Evolutionary conservation across 164 flowering plant species (phyloP), one percentile per base, ranked within the genome.

Genomic region (Magnolia officinalis): DNA sequence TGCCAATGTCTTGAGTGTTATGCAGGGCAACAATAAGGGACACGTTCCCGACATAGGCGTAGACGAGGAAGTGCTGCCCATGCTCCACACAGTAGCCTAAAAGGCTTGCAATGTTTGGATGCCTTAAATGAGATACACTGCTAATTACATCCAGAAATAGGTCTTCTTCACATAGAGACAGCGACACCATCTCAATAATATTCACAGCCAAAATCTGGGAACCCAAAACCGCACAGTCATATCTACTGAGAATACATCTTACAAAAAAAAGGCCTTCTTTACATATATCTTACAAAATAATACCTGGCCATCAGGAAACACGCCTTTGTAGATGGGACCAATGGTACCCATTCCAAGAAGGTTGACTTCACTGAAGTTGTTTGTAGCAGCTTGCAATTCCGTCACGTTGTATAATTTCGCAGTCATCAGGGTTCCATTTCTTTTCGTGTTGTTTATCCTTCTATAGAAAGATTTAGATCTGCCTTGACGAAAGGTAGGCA

Each of bases 31-130:
- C 99, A 77, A 89, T 75, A 14, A 96, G 90, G 1, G 97, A 85
- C 51, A 91, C 95, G 82, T 85, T 86, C 45, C 77, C 76, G 80
- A 87, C 88, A 79, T 87, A 94, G 63, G 91, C 88, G 73, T 89
- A 91, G 18, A 90, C 85, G 61, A 96, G 91, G 59, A 96, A 80
- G 21, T 79, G 81, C 76, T 96, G 92, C 16, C 89, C 91, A 86
- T 91, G 90, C 85, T 92, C 99, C 18, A 85, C 80, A 86, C 98
- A 94, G 85, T 92, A 92, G 70, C 99, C 99, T 72, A 88, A 79
- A 24, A 96, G 87, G 82, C 86, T 84, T 68, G 89, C 86, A 49
- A 96, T 80, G 79, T 90, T 92, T 50, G 82, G 81, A 81, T 94
- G 94, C 14, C 74, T 80, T 58, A 91, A 82, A 74, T 83, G 83